Conservation (phyloP, 768 basidiomycete species). For the Lentinula raphanica region DNA sequence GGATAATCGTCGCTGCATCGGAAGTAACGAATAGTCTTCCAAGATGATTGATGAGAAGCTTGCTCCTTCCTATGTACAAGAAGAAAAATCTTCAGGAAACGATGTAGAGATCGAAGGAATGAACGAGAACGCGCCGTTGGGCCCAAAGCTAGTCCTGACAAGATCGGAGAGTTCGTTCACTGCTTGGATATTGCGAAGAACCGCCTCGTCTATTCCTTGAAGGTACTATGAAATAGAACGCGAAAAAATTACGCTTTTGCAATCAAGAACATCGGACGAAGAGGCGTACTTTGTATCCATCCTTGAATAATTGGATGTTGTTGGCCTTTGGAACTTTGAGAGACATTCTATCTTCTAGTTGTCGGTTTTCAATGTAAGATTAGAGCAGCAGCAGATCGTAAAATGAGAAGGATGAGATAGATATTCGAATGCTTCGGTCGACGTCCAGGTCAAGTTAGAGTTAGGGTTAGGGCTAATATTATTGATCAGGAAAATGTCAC, state of each 20-base stretch:
- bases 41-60: conserved; percentile 96
- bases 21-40: conserved; percentile 95
- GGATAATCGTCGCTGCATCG: conserved; percentile 97
- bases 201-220: conserved; percentile 93
- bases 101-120: not conserved
- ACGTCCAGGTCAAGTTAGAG: not conserved
- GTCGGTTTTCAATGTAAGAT: not conserved
- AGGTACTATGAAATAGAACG: conserved; percentile 45
- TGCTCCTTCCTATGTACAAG: conserved; percentile 72
- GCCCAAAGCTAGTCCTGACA: conserved; percentile 93
- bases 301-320: conserved; percentile 91
- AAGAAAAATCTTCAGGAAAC: not conserved
- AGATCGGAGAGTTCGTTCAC: conserved; percentile 94
- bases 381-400: not conserved
- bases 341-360: conserved; percentile 50
- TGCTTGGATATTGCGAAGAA: conserved; percentile 92
- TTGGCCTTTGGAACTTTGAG: conserved; percentile 90
- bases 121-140: conserved; percentile 65
- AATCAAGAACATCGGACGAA: not conserved
- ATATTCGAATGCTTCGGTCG: not conserved
- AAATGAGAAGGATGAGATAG: not conserved
- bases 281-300: conserved; percentile 83
- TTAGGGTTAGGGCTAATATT: not conserved
- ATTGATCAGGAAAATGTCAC: not conserved
- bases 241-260: not conserved